Percentiles rank a stretch among this genome's conserved stretches.
Conservation (phyloP, 352 stramenopile species). For the Pythium myriotylum region DNA sequence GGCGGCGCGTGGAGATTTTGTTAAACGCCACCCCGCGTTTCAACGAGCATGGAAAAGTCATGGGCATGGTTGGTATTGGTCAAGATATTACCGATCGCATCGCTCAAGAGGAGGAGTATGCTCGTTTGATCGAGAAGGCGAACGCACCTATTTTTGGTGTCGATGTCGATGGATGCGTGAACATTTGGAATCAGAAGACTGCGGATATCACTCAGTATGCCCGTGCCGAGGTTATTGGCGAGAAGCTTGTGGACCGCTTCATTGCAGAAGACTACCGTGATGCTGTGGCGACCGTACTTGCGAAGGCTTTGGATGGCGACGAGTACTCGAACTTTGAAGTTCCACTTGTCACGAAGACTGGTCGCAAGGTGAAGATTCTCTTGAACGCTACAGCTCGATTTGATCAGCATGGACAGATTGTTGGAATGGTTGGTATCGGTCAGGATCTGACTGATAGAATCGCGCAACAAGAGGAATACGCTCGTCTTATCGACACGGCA, state of each 20-base stretch:
- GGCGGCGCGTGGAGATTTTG: constrained; percentile 78
- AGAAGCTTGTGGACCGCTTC: constrained; percentile 63
- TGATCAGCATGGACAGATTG: constrained; percentile 60
- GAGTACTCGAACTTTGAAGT: constrained; percentile 78
- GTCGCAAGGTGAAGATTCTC: constrained; percentile 66
- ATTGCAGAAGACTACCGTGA: constrained; percentile 62
- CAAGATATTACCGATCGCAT: constrained; percentile 88
- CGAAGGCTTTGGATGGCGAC: constrained; percentile 51
- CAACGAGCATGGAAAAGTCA: constrained; percentile 82
- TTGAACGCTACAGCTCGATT: constrained; percentile 71
- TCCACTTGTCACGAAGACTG: constrained; percentile 70
- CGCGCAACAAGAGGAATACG: constrained; percentile 60
- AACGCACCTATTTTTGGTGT: constrained; percentile 92
- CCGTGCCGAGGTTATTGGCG: constrained; percentile 57
- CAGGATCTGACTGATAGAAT: constrained; percentile 68
- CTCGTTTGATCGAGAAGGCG: constrained; percentile 89
- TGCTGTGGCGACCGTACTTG: constrained; percentile 45
- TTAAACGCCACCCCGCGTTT: constrained; percentile 86
- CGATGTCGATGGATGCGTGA: constrained; percentile 86
- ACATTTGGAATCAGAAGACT: constrained; percentile 93
- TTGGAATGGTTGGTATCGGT: constrained; percentile 70
- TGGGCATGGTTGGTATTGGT: constrained; percentile 86
- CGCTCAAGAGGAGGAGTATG: constrained; percentile 88
- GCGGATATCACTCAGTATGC: constrained; percentile 86
- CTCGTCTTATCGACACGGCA: constrained; percentile 62